These are phyloP conservation scores for Teunomyces aglyptinius DNA, from an alignment of 805 yeast genomes.

Conservation along the genomic window DNA sequence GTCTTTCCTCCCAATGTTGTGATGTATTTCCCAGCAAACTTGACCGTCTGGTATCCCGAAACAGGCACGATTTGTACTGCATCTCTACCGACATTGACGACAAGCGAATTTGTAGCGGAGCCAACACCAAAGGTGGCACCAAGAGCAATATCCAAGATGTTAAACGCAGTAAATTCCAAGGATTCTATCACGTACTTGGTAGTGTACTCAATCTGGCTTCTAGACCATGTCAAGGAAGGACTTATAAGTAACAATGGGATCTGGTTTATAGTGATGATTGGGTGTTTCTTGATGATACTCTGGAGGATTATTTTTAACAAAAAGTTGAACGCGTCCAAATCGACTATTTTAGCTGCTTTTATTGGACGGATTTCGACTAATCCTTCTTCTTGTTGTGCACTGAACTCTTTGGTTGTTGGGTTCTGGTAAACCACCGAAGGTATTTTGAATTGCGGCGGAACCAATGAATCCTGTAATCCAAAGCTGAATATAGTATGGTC, in stretches of 20 bases:
- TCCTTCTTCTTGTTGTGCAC: conserved; percentile 33
- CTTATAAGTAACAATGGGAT: conserved; percentile 71
- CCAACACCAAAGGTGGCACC: conserved; percentile 76
- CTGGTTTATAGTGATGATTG: conserved; percentile 53
- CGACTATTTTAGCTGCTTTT: conserved; percentile 57
- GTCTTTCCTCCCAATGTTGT: conserved; percentile 59
- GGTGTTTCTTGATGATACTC: conserved; percentile 36
- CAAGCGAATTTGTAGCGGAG: conserved; percentile 59
- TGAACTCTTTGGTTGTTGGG: conserved; percentile 33
- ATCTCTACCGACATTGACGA: conserved; percentile 77
- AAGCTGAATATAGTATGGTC: conserved; percentile 69
- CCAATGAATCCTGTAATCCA: conserved; percentile 72
- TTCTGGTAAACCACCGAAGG: conserved; percentile 74
- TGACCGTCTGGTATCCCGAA: conserved; percentile 64
- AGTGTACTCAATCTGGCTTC: conserved; percentile 61
- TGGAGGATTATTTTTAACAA: conserved; percentile 47
- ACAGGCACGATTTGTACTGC: conserved; percentile 78
- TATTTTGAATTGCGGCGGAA: conserved; percentile 71
- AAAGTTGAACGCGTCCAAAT: conserved; percentile 69
- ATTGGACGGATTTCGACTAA: conserved; percentile 60
- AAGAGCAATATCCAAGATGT: conserved; percentile 64
- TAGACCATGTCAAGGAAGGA: conserved; percentile 65
- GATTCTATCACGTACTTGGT: conserved; percentile 75
- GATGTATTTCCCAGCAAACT: conserved; percentile 50
- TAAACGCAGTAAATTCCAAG: conserved; percentile 68